Evolutionary conservation across 257 asterid genomes (phyloP).

Genomic region (Anisodus tanguticus): DNA sequence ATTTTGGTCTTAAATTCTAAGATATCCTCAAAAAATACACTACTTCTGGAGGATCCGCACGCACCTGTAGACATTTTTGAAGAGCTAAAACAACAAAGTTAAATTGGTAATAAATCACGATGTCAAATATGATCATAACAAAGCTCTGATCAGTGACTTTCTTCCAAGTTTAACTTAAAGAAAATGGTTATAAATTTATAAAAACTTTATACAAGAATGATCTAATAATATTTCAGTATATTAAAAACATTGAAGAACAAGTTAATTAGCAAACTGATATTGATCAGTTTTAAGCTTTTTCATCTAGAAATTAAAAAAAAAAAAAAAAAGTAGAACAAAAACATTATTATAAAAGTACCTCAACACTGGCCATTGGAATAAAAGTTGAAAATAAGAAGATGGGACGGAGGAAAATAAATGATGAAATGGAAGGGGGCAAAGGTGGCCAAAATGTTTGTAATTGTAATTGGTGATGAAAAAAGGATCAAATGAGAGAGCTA

Average conservation of each 20-base stretch:
- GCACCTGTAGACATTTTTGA: accelerated
- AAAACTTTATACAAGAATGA: not conserved
- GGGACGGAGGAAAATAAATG: conserved; percentile 21
- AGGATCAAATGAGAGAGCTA: conserved; percentile 27
- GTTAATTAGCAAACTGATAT: not conserved
- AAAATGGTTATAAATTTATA: too few species aligned
- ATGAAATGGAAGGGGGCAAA: conserved; percentile 9
- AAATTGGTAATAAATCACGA: not conserved
- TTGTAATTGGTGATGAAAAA: conserved; percentile 30
- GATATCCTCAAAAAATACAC: not conserved
- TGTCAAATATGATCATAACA: not conserved
- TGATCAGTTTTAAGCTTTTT: not conserved
- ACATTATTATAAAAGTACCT: conserved; percentile 7
- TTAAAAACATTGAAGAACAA: not conserved
- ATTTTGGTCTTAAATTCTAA: not conserved
- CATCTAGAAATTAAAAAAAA: too few species aligned
- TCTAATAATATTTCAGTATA: not conserved
- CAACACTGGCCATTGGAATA: conserved; percentile 33
- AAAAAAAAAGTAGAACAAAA: not conserved
- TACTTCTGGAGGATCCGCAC: accelerated
- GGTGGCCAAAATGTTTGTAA: not conserved
- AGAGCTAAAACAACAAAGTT: not conserved
- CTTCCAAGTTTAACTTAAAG: too few species aligned
- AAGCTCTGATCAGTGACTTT: not conserved
- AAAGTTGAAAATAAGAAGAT: conserved; percentile 17